Conservation (phyloP, 495 filamentous ascomycete genomes). For the Neurospora cerealis region DNA sequence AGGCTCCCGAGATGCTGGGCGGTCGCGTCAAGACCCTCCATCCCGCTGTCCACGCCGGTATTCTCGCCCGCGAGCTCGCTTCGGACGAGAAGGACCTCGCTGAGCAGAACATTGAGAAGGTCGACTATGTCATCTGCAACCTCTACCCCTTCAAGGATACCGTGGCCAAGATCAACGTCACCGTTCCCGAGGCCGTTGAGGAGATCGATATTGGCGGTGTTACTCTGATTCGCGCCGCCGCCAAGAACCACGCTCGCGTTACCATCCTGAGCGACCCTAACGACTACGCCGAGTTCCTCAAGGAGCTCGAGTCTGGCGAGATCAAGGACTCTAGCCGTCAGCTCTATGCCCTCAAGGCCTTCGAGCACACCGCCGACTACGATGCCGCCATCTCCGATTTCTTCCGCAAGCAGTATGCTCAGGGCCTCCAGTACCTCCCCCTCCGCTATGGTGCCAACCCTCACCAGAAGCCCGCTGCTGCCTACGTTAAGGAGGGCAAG, state of each 20-base stretch:
- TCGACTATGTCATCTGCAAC: constrained; percentile 98
- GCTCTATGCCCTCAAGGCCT: constrained; percentile 87
- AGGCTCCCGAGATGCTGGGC: constrained; percentile 95
- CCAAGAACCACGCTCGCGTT: constrained; percentile 93
- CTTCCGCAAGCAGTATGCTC: constrained; percentile 94
- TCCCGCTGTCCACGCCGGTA: constrained; percentile 85
- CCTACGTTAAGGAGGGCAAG: constrained; percentile 57
- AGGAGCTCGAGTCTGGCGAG: constrained; percentile 78
- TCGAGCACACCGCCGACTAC: constrained; percentile 97
- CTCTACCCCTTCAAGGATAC: constrained; percentile 98
- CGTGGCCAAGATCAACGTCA: constrained; percentile 91
- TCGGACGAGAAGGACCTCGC: constrained; percentile 95
- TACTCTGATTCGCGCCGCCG: constrained; percentile 88
- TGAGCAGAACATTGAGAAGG: constrained; percentile 92
- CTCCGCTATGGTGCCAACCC: constrained; percentile 95
- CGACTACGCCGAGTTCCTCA: constrained; percentile 89
- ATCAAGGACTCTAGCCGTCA: constrained; percentile 75
- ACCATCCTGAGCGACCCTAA: constrained; percentile 88
- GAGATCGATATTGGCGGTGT: constrained; percentile 98
- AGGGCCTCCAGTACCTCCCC: constrained; percentile 70
- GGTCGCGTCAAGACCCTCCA: constrained; percentile 97
- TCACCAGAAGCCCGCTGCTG: constrained; percentile 91
- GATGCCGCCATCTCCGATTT: constrained; percentile 90
- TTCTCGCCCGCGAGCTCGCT: constrained; percentile 83
- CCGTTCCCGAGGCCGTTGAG: constrained; percentile 90